Evolutionary conservation across 805 yeast genomes (phyloP), one percentile per base, ranked within the genome.

Genomic region (Pichia californica): DNA sequence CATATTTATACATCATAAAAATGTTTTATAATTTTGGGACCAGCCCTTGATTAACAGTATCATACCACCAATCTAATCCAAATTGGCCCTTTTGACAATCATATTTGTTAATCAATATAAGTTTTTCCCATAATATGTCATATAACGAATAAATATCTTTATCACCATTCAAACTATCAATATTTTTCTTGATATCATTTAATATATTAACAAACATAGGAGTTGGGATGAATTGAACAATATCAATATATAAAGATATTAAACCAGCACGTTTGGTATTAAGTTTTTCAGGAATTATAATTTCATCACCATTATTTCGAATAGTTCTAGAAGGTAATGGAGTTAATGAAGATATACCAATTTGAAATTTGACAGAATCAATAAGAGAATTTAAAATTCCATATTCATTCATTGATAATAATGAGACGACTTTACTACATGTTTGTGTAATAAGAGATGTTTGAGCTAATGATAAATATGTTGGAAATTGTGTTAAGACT

Each of bases 51-150:
- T 60, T 59, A 5, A 61, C 55, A 34, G 58, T 54, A 20, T 69
- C 70, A 55, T 78, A 81, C 86, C 86, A 81, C 85, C 86, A 81
- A 19, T 61, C 61, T 40, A 75, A 68, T 1, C 77, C 84, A 32
- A 76, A 43, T 34, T 71, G 74, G 5, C 78, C 73, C 49, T 81
- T 67, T 49, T 76, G 77, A 43, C 77, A 62, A 50, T 77, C 82
- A 43, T 76, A 64, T 46, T 75, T 79, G 50, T 77, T 82, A 38
- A 81, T 70, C 4, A 50, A 48, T 5, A 63, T 43, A 10, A 82
- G 56, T 23, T 71, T 62, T 32, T 68, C 70, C 83, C 86, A 80
- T 37, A 79, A 53, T 35, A 58, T 57, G 18, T 59, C 63, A 11
- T 62, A 54, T 41, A 80, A 62, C 31, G 59, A 70, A 2, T 47